A percentile compares a stretch with the other conserved stretches of the same genome.
phyloP scores from a whole-genome alignment of 2,329 filamentous ascomycete genomes.

The Thelonectria blattea region DNA sequence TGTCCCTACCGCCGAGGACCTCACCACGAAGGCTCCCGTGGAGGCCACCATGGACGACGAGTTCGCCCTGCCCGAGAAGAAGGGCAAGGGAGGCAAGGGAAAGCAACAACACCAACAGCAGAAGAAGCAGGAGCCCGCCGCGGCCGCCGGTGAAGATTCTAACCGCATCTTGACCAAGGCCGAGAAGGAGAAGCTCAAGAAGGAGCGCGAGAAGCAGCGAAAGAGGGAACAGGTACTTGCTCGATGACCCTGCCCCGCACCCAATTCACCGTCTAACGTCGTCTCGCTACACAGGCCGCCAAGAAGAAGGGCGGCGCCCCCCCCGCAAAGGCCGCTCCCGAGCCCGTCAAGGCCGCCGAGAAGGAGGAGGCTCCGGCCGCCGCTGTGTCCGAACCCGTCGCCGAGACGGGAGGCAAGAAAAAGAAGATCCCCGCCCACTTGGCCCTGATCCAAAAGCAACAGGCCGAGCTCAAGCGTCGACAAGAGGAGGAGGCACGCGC shows the following conservation, averaged over 20 bases:
- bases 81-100: conserved; percentile 64
- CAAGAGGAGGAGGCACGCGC: conserved; percentile 70
- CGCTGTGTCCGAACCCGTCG: conserved; percentile 41
- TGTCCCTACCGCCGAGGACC: conserved; percentile 70
- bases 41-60: conserved; percentile 87
- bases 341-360: conserved; percentile 51
- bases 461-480: conserved; percentile 72
- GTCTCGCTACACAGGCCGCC: conserved; percentile 59
- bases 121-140: conserved; percentile 55
- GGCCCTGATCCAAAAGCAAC: conserved; percentile 77
- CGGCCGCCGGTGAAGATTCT: conserved; percentile 60
- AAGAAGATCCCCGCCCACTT: conserved; percentile 87
- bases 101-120: conserved; percentile 47
- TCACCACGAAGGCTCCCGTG: conserved; percentile 70
- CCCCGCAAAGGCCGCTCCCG: conserved; percentile 31
- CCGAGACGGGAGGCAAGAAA: conserved; percentile 69
- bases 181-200: conserved; percentile 97
- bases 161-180: conserved; percentile 91
- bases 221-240: conserved; percentile 94
- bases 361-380: conserved; percentile 67
- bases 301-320: conserved; percentile 73
- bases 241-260: not conserved
- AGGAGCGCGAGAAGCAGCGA: conserved; percentile 96
- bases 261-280: conserved; percentile 19
- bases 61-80: conserved; percentile 82